Percentiles rank a stretch among this genome's conserved stretches.
Conservation (phyloP, 345 rosid genomes). For the Eucalyptus coolabah region DNA sequence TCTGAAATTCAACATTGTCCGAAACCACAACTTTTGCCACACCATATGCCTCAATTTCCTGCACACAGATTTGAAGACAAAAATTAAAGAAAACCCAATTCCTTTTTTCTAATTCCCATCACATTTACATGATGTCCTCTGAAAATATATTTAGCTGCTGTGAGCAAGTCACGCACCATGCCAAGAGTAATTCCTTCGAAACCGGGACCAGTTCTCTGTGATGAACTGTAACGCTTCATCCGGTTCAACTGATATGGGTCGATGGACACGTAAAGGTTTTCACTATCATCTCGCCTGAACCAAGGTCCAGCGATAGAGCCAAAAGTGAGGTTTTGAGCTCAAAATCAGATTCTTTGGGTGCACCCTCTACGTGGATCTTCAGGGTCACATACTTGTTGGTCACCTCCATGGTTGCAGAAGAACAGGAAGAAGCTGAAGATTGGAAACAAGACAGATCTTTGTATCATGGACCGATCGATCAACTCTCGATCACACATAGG, state of each 20-base stretch:
- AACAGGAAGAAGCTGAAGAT: too few relatives aligned
- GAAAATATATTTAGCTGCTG: not conserved
- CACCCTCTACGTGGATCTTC: too few relatives aligned
- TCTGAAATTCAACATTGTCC: conserved; percentile 25
- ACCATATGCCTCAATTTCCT: conserved; percentile 33
- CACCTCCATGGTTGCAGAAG: too few relatives aligned
- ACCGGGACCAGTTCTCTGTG: conserved; percentile 1
- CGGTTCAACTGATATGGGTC: conserved; percentile 46
- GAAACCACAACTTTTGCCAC: conserved; percentile 41
- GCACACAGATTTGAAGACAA: not conserved
- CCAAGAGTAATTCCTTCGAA: conserved; percentile 16
- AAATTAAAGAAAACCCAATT: not conserved
- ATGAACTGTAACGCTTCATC: conserved; percentile 20
- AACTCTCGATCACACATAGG: too few relatives aligned
- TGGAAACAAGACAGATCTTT: not conserved
- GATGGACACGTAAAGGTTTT: conserved; percentile 33
- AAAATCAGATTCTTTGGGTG: conserved; percentile 24
- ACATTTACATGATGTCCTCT: not conserved
- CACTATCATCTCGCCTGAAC: conserved; percentile 9
- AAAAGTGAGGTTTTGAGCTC: conserved; percentile 8
- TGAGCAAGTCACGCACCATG: conserved; percentile 12
- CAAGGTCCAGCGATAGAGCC: conserved; percentile 1
- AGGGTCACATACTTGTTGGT: too few relatives aligned
- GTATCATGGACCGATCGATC: too few relatives aligned
- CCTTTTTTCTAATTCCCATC: not conserved